Conservation (phyloP, 2,329 filamentous ascomycete genomes). For the Talaromyces amestolkiae region DNA sequence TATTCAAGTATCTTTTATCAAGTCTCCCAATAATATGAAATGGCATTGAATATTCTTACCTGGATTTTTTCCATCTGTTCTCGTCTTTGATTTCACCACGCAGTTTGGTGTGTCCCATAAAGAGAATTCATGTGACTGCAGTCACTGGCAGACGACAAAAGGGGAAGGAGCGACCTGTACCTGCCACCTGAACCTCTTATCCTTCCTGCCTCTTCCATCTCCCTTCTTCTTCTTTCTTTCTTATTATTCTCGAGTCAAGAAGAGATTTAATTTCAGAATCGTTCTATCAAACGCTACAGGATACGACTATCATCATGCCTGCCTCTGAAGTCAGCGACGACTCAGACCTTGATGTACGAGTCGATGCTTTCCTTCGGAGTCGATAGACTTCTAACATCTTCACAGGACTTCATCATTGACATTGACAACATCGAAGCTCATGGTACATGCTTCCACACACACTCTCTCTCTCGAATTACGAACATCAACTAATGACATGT, state of each 20-base stretch:
- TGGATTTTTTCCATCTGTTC: background rate
- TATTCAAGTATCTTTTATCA: background rate
- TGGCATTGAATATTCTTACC: background rate
- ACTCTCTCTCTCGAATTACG: background rate
- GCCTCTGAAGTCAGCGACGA: conserved; percentile 55
- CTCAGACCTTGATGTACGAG: conserved; percentile 49
- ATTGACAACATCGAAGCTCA: conserved; percentile 66
- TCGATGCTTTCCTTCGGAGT: background rate
- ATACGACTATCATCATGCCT: conserved; percentile 42
- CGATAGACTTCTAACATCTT: background rate
- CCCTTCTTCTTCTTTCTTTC: background rate
- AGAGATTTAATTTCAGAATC: background rate
- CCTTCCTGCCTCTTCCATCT: background rate
- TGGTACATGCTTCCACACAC: conserved; percentile 40
- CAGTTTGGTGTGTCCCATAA: background rate
- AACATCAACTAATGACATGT: background rate
- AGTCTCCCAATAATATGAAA: conserved; percentile 11
- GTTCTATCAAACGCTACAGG: background rate
- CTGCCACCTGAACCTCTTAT: background rate
- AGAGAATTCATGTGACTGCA: conserved; percentile 11
- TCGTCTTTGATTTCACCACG: background rate
- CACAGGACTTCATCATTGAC: conserved; percentile 60
- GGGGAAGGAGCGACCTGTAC: conserved; percentile 10
- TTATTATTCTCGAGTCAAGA: background rate
- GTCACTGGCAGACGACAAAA: background rate